phyloP scores from a whole-genome alignment of 2,329 filamentous ascomycete species.

The Neofusicoccum sp. region DNA sequence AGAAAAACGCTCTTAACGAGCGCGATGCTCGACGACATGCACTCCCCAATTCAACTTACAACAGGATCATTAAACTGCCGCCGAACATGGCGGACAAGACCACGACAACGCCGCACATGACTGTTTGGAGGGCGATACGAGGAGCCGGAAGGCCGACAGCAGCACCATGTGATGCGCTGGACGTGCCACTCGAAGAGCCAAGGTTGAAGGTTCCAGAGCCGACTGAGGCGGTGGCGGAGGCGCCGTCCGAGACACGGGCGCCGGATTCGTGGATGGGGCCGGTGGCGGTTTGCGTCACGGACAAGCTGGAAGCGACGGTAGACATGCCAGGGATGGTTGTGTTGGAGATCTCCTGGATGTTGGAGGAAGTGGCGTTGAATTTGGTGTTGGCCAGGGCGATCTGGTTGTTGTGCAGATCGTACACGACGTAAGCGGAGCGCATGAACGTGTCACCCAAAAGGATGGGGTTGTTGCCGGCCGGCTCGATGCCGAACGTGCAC shows the following conservation, averaged over 20 bases:
- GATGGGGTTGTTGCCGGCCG: constrained; percentile 6
- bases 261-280: constrained; percentile 6
- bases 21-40: background rate
- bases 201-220: constrained; percentile 10
- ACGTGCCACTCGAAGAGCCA: background rate
- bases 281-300: constrained; percentile 19
- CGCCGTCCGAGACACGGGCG: background rate
- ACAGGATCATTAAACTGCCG: constrained; percentile 16
- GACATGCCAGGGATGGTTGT: constrained; percentile 15
- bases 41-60: background rate
- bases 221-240: background rate
- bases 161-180: background rate
- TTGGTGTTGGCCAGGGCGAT: constrained; percentile 19
- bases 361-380: constrained; percentile 58
- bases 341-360: constrained; percentile 55
- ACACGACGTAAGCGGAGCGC: constrained; percentile 74
- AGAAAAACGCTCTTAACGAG: background rate
- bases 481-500: constrained; percentile 16
- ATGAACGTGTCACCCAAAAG: constrained; percentile 72
- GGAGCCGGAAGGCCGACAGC: constrained; percentile 6
- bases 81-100: constrained; percentile 5
- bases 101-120: constrained; percentile 12
- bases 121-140: constrained; percentile 1
- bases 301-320: background rate
- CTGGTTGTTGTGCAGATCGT: constrained; percentile 36